Evolutionary conservation across 2,329 filamentous ascomycete species (phyloP).

Genomic region (Trichoderma sp.): DNA sequence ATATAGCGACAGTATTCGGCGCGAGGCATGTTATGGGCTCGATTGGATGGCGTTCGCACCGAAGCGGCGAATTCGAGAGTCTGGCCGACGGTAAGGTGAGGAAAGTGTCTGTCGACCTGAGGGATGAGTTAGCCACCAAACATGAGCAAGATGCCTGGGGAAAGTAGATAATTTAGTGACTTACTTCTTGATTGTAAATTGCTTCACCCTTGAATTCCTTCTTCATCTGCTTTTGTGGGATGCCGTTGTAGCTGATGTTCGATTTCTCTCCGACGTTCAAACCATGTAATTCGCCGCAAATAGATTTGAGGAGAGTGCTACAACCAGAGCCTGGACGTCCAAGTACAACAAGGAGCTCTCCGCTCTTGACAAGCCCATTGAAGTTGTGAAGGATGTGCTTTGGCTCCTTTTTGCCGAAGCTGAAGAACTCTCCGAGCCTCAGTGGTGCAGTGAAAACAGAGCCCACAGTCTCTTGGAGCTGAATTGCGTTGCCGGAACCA

Average conservation of each 20-base stretch:
- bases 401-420: conserved; percentile 40
- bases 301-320: conserved; percentile 60
- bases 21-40: conserved; percentile 60
- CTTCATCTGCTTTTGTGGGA: conserved; percentile 50
- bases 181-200: conserved; percentile 70
- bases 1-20: conserved; percentile 60
- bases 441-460: conserved; percentile 58
- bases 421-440: conserved; percentile 54
- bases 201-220: conserved; percentile 63
- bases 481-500: conserved; percentile 63
- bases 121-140: background rate
- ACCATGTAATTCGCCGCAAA: conserved; percentile 59
- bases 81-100: conserved; percentile 71
- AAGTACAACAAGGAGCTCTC: conserved; percentile 67
- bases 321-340: conserved; percentile 65
- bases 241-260: conserved; percentile 60
- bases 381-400: conserved; percentile 63
- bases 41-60: conserved; percentile 63
- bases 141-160: too few species aligned
- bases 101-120: conserved; percentile 68
- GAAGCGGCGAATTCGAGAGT: conserved; percentile 71
- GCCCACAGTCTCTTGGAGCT: conserved; percentile 65
- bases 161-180: background rate
- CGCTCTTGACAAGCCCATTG: conserved; percentile 59
- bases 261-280: conserved; percentile 50